Percentiles rank a stretch among this genome's conserved stretches.
phyloP scores from a whole-genome alignment of 2,329 filamentous ascomycete genomes.

The Colletotrichum incanum region DNA sequence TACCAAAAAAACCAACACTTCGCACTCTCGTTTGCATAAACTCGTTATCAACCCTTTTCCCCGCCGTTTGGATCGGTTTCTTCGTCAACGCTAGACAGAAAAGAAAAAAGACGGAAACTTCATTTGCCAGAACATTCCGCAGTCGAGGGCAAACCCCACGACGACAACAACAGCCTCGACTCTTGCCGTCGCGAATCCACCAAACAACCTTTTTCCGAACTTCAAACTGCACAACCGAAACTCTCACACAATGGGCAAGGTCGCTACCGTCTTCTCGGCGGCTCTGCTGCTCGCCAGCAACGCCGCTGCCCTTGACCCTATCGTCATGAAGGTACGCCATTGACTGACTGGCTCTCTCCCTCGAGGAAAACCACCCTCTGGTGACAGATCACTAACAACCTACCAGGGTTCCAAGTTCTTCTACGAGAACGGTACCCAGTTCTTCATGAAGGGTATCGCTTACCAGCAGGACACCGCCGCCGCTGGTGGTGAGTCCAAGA shows the following conservation, averaged over 20 bases:
- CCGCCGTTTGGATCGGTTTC: constrained; percentile 3
- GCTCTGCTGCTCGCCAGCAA: constrained; percentile 60
- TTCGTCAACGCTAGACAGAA: neutral
- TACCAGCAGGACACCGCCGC: constrained; percentile 87
- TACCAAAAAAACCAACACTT: constrained; percentile 24
- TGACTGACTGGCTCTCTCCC: neutral
- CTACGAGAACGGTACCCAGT: constrained; percentile 79
- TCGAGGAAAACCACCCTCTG: constrained; percentile 19
- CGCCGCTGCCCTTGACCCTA: constrained; percentile 67
- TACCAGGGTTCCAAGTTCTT: constrained; percentile 87
- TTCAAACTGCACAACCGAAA: neutral
- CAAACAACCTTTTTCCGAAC: neutral
- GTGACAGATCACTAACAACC: constrained; percentile 33
- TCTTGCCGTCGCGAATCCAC: neutral
- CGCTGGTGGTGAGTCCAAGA: constrained; percentile 65
- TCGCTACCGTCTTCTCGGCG: constrained; percentile 51
- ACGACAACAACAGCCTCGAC: constrained; percentile 13
- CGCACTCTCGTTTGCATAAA: constrained; percentile 43
- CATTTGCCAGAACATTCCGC: neutral
- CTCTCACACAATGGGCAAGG: constrained; percentile 37
- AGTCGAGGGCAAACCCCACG: neutral
- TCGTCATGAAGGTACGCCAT: constrained; percentile 76
- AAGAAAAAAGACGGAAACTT: constrained; percentile 5
- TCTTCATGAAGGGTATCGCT: constrained; percentile 92
- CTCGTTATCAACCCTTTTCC: constrained; percentile 24